These are phyloP conservation scores for Venturia asperata DNA, from an alignment of 2,329 filamentous ascomycete species.

Conservation along the genomic window DNA sequence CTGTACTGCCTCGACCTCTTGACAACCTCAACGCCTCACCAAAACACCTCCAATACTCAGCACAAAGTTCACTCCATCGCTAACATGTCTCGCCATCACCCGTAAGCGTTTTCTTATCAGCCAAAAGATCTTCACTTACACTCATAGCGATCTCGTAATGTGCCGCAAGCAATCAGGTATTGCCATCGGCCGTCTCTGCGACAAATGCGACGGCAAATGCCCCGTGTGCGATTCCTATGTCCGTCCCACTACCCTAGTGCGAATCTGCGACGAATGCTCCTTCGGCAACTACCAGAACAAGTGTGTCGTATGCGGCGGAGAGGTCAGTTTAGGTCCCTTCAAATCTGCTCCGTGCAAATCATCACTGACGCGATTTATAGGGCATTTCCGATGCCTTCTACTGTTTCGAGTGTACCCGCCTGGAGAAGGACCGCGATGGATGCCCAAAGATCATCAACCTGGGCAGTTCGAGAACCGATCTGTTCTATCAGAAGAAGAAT, in stretches of 20 bases:
- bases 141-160: conserved; percentile 84
- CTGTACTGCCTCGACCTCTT: not conserved
- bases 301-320: conserved; percentile 95
- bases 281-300: conserved; percentile 99
- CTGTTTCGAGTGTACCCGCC: conserved; percentile 94
- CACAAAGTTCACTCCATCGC: not conserved
- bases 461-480: conserved; percentile 88
- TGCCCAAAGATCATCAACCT: conserved; percentile 99
- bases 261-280: conserved; percentile 98
- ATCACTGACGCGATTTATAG: conserved; percentile 23
- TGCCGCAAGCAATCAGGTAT: conserved; percentile 98
- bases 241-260: conserved; percentile 89
- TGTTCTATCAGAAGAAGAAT: conserved; percentile 71
- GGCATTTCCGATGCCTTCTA: conserved; percentile 98
- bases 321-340: conserved; percentile 36
- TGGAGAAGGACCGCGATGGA: conserved; percentile 95
- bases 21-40: not conserved
- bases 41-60: not conserved
- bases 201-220: conserved; percentile 99
- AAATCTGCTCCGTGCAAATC: too few relatives aligned
- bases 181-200: conserved; percentile 95
- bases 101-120: conserved; percentile 47
- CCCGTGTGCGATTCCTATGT: conserved; percentile 99
- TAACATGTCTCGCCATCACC: conserved; percentile 87
- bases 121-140: conserved; percentile 23